phyloP scores from a whole-genome alignment of 1,284 basidiomycete species.

The Heterobasidion parviporum region DNA sequence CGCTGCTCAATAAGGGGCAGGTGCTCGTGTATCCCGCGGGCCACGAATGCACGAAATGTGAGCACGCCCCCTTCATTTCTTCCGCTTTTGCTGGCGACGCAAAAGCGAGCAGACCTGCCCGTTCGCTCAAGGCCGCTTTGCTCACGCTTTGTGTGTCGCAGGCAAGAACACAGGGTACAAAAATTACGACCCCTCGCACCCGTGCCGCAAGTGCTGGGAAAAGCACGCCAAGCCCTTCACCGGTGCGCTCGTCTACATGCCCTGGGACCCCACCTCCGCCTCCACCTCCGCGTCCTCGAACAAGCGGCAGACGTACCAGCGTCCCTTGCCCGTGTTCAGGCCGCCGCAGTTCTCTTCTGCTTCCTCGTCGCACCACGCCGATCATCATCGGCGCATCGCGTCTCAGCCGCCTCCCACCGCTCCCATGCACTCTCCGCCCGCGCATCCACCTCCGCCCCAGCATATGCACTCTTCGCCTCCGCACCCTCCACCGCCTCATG shows the following conservation, averaged over 20 bases:
- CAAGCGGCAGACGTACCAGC: slow-evolving; percentile 13
- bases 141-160: slow-evolving; percentile 17
- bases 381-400: background rate
- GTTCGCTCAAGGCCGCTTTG: background rate
- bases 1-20: slow-evolving; percentile 39
- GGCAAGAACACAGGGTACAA: slow-evolving; percentile 70
- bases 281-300: slow-evolving; percentile 11
- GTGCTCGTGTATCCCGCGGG: slow-evolving; percentile 61
- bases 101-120: background rate
- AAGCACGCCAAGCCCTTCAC: slow-evolving; percentile 52
- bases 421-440: background rate
- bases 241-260: slow-evolving; percentile 50
- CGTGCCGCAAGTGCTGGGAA: slow-evolving; percentile 66
- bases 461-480: background rate
- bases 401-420: background rate
- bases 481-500: background rate
- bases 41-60: slow-evolving; percentile 57
- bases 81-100: background rate
- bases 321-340: slow-evolving; percentile 9
- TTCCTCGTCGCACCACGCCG: background rate
- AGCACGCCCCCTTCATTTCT: background rate
- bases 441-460: background rate
- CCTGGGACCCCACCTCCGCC: slow-evolving; percentile 24
- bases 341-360: slow-evolving; percentile 3
- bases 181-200: slow-evolving; percentile 51